These are phyloP conservation scores for Carex arenaria DNA, from an alignment of 202 grass and related monocot genomes.

Conservation along the genomic window DNA sequence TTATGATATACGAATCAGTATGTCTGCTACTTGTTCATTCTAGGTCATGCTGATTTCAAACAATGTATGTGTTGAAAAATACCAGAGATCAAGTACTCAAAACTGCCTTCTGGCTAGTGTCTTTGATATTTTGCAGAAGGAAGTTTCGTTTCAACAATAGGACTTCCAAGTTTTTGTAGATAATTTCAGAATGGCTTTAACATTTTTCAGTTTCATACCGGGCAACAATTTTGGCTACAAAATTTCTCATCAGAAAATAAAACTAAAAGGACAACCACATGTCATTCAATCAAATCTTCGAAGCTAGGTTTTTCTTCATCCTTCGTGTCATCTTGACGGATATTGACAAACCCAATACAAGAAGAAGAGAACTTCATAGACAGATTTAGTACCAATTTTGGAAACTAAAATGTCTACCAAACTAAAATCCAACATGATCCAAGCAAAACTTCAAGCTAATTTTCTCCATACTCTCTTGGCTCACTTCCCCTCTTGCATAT, in stretches of 20 bases:
- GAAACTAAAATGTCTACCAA: neutral
- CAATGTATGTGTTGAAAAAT: neutral
- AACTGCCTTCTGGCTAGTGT: too few relatives aligned
- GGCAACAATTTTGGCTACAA: neutral
- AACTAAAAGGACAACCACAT: neutral
- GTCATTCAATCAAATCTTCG: neutral
- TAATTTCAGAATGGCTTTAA: neutral
- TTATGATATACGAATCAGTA: neutral
- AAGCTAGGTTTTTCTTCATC: neutral
- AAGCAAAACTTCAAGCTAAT: conserved; percentile 43
- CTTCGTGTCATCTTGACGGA: neutral
- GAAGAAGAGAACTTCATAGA: neutral
- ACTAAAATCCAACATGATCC: conserved; percentile 24
- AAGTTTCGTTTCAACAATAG: neutral
- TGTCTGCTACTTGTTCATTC: neutral
- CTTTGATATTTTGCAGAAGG: neutral
- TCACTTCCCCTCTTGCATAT: conserved; percentile 23
- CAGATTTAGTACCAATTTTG: neutral
- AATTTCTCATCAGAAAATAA: neutral
- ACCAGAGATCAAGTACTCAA: neutral
- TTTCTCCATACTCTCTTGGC: conserved; percentile 24
- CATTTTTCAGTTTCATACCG: neutral
- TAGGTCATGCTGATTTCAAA: neutral
- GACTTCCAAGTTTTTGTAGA: neutral
- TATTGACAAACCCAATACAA: neutral